Conservation (phyloP, 306 rosid species). For the Quercus suber region DNA sequence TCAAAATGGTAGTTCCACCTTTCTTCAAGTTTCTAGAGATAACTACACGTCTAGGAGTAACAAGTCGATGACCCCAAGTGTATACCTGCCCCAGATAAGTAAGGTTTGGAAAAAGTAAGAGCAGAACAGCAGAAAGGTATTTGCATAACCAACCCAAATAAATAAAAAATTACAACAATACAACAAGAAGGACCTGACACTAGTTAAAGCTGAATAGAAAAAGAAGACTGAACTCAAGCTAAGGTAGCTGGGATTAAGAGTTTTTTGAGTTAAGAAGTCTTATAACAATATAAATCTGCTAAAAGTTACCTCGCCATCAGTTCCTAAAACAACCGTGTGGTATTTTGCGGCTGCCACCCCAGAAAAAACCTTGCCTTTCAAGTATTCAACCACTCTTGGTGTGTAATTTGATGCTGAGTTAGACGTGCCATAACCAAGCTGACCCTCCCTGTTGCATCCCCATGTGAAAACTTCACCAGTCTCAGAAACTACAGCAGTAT, state of each 20-base stretch:
- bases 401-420: conserved; percentile 95
- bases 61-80: conserved; percentile 98
- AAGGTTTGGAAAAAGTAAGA: neutral
- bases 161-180: neutral
- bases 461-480: conserved; percentile 88
- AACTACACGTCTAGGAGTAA: conserved; percentile 84
- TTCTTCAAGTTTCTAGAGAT: conserved; percentile 83
- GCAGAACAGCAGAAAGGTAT: neutral
- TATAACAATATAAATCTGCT: conserved; percentile 15
- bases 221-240: neutral
- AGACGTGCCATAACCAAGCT: conserved; percentile 97
- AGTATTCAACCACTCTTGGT: conserved; percentile 84
- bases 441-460: conserved; percentile 97
- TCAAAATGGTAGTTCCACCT: conserved; percentile 67
- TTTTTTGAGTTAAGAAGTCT: neutral
- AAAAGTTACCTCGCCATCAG: conserved; percentile 88
- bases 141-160: neutral
- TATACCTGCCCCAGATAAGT: conserved; percentile 56
- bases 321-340: conserved; percentile 88
- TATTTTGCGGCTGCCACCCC: conserved; percentile 82
- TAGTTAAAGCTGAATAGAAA: neutral
- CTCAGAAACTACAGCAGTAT: conserved; percentile 90
- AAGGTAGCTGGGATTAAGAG: neutral
- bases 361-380: conserved; percentile 77
- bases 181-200: neutral